Percentiles rank a stretch among this genome's conserved stretches.
Evolutionary conservation across 2,329 filamentous ascomycete genomes (phyloP).

Genomic region (Cladorrhinum sp.): DNA sequence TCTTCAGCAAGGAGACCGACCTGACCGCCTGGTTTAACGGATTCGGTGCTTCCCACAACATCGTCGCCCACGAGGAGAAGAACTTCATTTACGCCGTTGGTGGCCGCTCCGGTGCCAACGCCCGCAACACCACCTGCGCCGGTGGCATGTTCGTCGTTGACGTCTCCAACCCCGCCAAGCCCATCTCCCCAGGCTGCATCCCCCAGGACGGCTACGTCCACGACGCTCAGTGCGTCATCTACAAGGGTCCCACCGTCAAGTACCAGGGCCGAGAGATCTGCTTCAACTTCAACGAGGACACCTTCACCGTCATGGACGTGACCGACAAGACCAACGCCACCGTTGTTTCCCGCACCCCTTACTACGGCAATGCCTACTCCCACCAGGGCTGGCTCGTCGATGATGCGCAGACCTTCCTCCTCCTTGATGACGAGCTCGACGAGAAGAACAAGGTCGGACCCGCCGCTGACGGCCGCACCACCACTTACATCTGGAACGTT

Average conservation of each 20-base stretch:
- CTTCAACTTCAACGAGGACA: constrained; percentile 49
- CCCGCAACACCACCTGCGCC: constrained; percentile 43
- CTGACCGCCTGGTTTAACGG: constrained; percentile 15
- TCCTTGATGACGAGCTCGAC: constrained; percentile 54
- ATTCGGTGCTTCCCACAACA: constrained; percentile 21
- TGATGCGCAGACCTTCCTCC: constrained; percentile 42
- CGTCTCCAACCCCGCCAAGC: constrained; percentile 51
- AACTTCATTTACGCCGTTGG: constrained; percentile 44
- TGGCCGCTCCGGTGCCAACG: constrained; percentile 34
- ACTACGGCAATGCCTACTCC: constrained; percentile 41
- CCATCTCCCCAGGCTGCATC: constrained; percentile 52
- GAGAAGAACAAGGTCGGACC: constrained; percentile 41
- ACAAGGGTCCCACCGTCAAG: constrained; percentile 47
- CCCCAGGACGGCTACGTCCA: constrained; percentile 58
- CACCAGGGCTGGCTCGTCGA: constrained; percentile 58
- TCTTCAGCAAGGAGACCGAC: constrained; percentile 13
- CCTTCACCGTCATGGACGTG: constrained; percentile 26
- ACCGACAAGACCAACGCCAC: constrained; percentile 26
- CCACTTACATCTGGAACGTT: constrained; percentile 53
- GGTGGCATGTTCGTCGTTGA: constrained; percentile 59
- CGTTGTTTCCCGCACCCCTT: constrained; percentile 16
- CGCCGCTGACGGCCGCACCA: constrained; percentile 42
- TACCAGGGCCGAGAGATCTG: constrained; percentile 52
- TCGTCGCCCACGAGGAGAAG: constrained; percentile 26
- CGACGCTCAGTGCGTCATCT: constrained; percentile 58